Base-by-base conservation (phyloP, 176 grass and related monocot species). In the Phoenix dactylifera region DNA sequence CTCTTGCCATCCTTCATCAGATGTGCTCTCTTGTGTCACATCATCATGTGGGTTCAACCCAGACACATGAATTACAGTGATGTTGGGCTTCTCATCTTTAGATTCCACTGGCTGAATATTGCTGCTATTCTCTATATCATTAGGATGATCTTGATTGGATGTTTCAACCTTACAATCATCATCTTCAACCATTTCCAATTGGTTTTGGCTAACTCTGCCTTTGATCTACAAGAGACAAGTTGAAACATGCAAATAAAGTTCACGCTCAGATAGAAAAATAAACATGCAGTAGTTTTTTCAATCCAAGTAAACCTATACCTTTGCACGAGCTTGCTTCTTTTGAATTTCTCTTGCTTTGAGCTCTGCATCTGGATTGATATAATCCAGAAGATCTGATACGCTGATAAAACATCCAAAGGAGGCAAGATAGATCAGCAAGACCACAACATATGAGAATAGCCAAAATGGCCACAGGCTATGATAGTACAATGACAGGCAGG, bases 361-460 rank as follows among this genome's bases (percentile, higher is more conserved):
- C 70, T 91, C 93, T 54, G 80, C 84, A 70, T 97, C 93, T 44
- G 93, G 93, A 68, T 91, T 97, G 66, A 97, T 97, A 67, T 97
- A 97, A 78, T 97, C 84, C 57, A 97, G 57, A 83, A 97, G 87
- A 85, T 97, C 93, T 67, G 93, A 97, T 63, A 97, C 93, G 52
- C 93, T 97, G 78, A 70, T 28, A 68, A 63, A 61, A 59, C n/a
- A 50, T 10, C 17, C 24, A 54, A 22, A 72, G 19, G 70, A 65
- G 16, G 60, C 22, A 74, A 78, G 51, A 84, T 74, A 23, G 29
- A 55, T 72, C 71, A 64, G 51, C 18, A 76, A 55, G n/a, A 76
- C 7, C 16, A 49, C 48, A 57, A 53, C 62, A 50, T 20, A 59
- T 74, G 32, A 55, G 7, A 55, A 71, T 57, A 15, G n/a, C 48